These are phyloP conservation scores for Populus hybrid DNA, from an alignment of 441 rosid genomes.

Conservation along the genomic window DNA sequence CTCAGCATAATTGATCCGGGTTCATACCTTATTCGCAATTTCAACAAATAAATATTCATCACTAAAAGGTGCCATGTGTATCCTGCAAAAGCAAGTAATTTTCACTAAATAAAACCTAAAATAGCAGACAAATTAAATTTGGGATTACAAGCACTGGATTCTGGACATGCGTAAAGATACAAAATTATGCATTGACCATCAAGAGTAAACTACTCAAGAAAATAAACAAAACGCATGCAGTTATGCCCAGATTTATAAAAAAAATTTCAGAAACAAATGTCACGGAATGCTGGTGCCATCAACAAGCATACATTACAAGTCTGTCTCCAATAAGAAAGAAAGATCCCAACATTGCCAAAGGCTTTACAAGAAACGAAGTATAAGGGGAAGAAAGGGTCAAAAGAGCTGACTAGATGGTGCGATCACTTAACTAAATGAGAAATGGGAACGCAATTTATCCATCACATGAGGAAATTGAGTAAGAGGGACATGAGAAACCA, in stretches of 20 bases:
- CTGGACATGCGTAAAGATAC: too few species aligned
- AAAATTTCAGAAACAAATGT: too few species aligned
- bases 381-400: background rate
- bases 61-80: conserved; percentile 96
- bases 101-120: conserved; percentile 9
- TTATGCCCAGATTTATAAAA: too few species aligned
- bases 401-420: background rate
- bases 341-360: background rate
- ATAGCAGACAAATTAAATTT: background rate
- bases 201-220: too few species aligned
- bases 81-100: conserved; percentile 52
- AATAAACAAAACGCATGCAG: too few species aligned
- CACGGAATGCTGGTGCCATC: too few species aligned
- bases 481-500: too few species aligned
- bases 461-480: too few species aligned
- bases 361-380: background rate
- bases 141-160: too few species aligned
- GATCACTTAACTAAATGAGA: background rate
- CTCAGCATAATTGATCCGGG: conserved; percentile 9
- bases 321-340: background rate
- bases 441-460: background rate
- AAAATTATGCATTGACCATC: too few species aligned
- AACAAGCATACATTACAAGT: too few species aligned
- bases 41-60: conserved; percentile 90
- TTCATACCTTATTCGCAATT: conserved; percentile 92